These are phyloP conservation scores for maize (Zea mays) DNA, from an alignment of 176 grass and related monocot genomes.

Conservation along the genomic window DNA sequence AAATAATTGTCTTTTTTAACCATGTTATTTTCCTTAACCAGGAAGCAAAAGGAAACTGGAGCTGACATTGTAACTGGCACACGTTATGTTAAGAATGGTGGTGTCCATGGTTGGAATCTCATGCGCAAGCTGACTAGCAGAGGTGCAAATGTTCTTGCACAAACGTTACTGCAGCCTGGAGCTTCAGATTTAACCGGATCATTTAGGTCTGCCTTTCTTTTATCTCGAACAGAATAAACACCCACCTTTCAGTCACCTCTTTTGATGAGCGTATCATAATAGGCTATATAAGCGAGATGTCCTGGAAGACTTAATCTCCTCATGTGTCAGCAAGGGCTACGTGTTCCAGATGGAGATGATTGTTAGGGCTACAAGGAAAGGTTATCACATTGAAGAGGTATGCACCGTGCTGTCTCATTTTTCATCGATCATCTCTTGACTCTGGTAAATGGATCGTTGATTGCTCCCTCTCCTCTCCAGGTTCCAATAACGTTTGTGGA, in stretches of 20 bases:
- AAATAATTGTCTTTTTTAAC: conserved; percentile 18
- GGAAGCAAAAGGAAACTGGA: conserved; percentile 85
- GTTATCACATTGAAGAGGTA: conserved; percentile 87
- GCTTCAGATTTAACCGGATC: conserved; percentile 96
- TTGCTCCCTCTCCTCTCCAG: conserved; percentile 40
- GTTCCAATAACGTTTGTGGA: conserved; percentile 97
- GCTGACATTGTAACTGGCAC: conserved; percentile 89
- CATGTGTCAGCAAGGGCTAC: conserved; percentile 96
- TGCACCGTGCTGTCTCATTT: neutral
- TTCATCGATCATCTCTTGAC: neutral
- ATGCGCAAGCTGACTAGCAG: conserved; percentile 96
- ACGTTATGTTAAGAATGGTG: conserved; percentile 84
- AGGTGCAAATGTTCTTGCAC: conserved; percentile 97
- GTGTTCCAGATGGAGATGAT: conserved; percentile 99
- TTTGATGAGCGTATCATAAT: conserved; percentile 29
- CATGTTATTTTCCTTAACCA: conserved; percentile 30
- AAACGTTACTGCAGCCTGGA: conserved; percentile 84
- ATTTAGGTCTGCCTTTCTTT: conserved; percentile 58
- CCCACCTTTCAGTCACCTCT: neutral
- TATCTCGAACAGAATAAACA: neutral
- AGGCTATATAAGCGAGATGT: conserved; percentile 86
- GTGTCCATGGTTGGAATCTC: conserved; percentile 96
- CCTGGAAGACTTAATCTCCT: conserved; percentile 88
- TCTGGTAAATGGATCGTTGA: conserved; percentile 16
- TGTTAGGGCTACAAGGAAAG: conserved; percentile 92